These are phyloP conservation scores for Camptophora hylomeconis DNA, from an alignment of 2,329 filamentous ascomycete genomes.

Conservation along the genomic window DNA sequence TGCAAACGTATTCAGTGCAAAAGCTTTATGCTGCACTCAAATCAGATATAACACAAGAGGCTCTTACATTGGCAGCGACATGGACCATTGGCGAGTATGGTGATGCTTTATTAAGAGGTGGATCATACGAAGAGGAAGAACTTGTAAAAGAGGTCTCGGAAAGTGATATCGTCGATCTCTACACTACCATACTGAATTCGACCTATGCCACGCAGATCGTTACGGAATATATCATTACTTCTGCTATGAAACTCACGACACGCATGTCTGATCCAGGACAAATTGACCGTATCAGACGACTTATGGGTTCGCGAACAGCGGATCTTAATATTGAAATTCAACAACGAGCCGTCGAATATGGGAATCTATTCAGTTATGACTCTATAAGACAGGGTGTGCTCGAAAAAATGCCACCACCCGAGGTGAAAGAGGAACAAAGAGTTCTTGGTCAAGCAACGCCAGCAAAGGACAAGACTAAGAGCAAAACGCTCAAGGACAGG, in stretches of 20 bases:
- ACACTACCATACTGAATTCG: slow-evolving; percentile 82
- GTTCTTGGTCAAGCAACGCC: slow-evolving; percentile 67
- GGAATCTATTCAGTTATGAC: slow-evolving; percentile 85
- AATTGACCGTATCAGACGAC: slow-evolving; percentile 66
- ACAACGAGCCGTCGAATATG: slow-evolving; percentile 88
- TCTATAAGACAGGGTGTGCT: slow-evolving; percentile 77
- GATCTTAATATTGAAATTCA: slow-evolving; percentile 93
- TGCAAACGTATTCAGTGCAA: slow-evolving; percentile 93
- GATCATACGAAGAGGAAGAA: slow-evolving; percentile 89
- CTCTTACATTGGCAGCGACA: slow-evolving; percentile 77
- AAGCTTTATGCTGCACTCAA: slow-evolving; percentile 85
- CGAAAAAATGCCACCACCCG: slow-evolving; percentile 94
- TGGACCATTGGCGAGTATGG: slow-evolving; percentile 98
- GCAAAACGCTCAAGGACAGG: slow-evolving; percentile 53
- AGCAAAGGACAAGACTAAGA: slow-evolving; percentile 46
- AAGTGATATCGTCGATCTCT: slow-evolving; percentile 83
- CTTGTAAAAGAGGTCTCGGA: slow-evolving; percentile 72
- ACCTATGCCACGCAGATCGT: slow-evolving; percentile 84
- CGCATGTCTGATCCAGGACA: slow-evolving; percentile 73
- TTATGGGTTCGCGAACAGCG: slow-evolving; percentile 65
- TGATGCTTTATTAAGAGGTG: slow-evolving; percentile 75
- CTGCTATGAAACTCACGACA: slow-evolving; percentile 87
- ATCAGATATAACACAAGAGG: slow-evolving; percentile 96
- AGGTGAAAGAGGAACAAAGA: slow-evolving; percentile 89
- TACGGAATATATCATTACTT: slow-evolving; percentile 91